Evolutionary conservation across 164 flowering plant genomes (phyloP).

Genomic region (Macadamia integrifolia): DNA sequence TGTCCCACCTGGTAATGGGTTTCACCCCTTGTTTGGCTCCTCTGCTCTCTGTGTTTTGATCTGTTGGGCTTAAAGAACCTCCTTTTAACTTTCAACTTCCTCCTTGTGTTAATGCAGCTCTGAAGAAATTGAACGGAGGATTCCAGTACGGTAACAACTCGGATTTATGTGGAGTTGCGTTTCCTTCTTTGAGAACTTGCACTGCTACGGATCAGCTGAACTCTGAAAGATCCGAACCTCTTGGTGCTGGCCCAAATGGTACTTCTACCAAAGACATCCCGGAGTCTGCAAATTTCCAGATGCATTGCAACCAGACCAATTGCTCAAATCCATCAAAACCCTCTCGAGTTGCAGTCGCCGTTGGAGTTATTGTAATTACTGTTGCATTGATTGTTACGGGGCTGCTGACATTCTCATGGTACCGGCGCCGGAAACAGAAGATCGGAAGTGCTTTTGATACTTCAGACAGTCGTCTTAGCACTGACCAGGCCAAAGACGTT

Average conservation of each 20-base stretch:
- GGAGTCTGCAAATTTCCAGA: slow-evolving; percentile 50
- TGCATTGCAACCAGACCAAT: slow-evolving; percentile 31
- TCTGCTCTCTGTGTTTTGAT: not conserved
- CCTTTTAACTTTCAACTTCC: not conserved
- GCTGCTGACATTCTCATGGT: slow-evolving; percentile 46
- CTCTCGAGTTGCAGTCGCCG: slow-evolving; percentile 29
- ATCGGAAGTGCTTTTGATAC: slow-evolving; percentile 60
- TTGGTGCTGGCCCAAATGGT: slow-evolving; percentile 26
- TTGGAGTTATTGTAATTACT: slow-evolving; percentile 39
- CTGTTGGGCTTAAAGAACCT: not conserved
- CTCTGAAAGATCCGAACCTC: slow-evolving; percentile 51
- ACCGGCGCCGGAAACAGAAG: slow-evolving; percentile 77
- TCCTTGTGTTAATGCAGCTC: slow-evolving; percentile 31
- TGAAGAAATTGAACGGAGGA: slow-evolving; percentile 62
- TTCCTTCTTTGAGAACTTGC: slow-evolving; percentile 44
- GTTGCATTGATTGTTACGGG: slow-evolving; percentile 25
- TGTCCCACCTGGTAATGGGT: slow-evolving; percentile 67
- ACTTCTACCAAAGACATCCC: slow-evolving; percentile 40
- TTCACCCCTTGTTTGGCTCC: not conserved
- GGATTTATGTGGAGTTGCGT: slow-evolving; percentile 66
- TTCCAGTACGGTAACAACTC: slow-evolving; percentile 69
- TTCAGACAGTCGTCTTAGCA: slow-evolving; percentile 57
- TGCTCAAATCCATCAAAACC: slow-evolving; percentile 33
- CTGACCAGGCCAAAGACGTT: slow-evolving; percentile 60
- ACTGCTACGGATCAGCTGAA: slow-evolving; percentile 16